Evolutionary conservation across 805 yeast species (phyloP).

Genomic region (Clavispora carvajalis): DNA sequence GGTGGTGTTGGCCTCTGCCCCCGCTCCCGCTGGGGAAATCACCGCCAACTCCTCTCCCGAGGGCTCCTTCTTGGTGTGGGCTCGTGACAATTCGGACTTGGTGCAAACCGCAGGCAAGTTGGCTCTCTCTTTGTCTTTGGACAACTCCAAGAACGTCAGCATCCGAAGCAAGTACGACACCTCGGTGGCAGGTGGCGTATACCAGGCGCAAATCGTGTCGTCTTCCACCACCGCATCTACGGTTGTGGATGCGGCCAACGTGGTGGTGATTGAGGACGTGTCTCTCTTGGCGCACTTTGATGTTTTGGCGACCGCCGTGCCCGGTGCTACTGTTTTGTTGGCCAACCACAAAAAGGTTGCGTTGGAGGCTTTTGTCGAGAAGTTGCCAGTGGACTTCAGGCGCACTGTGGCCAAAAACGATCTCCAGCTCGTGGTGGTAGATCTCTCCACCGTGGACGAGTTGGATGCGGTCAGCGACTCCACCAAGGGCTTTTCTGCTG

Average conservation of each 20-base stretch:
- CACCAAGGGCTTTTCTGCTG: conserved; percentile 66
- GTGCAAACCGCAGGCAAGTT: conserved; percentile 56
- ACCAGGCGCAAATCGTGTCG: conserved; percentile 59
- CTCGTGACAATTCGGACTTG: conserved; percentile 56
- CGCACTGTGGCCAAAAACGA: conserved; percentile 47
- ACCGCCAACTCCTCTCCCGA: conserved; percentile 40
- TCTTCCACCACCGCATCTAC: conserved; percentile 10
- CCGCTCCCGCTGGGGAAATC: conserved; percentile 16
- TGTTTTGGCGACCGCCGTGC: conserved; percentile 53
- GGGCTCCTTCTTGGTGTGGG: conserved; percentile 56
- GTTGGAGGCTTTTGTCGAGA: conserved; percentile 45
- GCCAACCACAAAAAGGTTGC: conserved; percentile 31
- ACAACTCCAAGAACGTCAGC: conserved; percentile 45
- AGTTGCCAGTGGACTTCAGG: conserved; percentile 51
- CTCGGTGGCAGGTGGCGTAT: conserved; percentile 63
- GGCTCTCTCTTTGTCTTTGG: conserved; percentile 66
- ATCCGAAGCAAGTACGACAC: conserved; percentile 71
- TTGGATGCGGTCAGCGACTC: conserved; percentile 45
- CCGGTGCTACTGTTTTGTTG: conserved; percentile 49
- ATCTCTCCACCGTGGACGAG: conserved; percentile 58
- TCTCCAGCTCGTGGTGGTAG: conserved; percentile 52
- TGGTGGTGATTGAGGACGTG: conserved; percentile 59
- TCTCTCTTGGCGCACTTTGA: conserved; percentile 53
- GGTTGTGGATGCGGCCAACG: conserved; percentile 54
- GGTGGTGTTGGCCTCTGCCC: conserved; percentile 18